Conservation (phyloP, 1,284 basidiomycete species). For the Malassezia psittaci region DNA sequence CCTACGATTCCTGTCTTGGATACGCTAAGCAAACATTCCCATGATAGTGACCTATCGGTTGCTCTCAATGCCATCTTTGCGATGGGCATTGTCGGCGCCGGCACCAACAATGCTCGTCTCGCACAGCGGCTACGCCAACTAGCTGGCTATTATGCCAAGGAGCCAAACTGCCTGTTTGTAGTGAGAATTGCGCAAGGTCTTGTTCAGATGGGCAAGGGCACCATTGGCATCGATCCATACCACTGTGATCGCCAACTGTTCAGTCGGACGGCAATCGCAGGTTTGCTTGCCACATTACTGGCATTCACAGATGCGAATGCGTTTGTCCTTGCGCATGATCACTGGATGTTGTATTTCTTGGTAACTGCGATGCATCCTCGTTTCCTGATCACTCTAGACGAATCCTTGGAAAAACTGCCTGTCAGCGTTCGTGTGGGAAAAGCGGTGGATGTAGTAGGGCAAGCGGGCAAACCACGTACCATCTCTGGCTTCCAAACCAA, state of each 20-base stretch:
- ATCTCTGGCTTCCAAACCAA: conserved; percentile 58
- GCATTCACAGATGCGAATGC: conserved; percentile 87
- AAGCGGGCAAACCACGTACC: conserved; percentile 49
- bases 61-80: conserved; percentile 95
- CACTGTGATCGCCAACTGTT: conserved; percentile 85
- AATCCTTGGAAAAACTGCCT: conserved; percentile 60
- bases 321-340: conserved; percentile 87
- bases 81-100: conserved; percentile 96
- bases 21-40: conserved; percentile 97
- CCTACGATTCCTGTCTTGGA: conserved; percentile 91
- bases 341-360: conserved; percentile 98
- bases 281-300: conserved; percentile 72
- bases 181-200: conserved; percentile 91
- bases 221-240: conserved; percentile 95
- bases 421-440: conserved; percentile 92
- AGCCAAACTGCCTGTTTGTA: conserved; percentile 92
- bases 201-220: conserved; percentile 98
- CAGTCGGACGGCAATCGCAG: conserved; percentile 80
- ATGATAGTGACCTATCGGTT: conserved; percentile 92
- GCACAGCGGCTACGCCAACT: conserved; percentile 95
- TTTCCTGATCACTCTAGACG: conserved; percentile 90
- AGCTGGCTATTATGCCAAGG: conserved; percentile 93
- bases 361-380: conserved; percentile 93
- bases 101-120: conserved; percentile 92
- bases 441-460: conserved; percentile 50